Base-by-base conservation (phyloP, 306 rosid genomes). In the Pyrus bretschneideri region DNA sequence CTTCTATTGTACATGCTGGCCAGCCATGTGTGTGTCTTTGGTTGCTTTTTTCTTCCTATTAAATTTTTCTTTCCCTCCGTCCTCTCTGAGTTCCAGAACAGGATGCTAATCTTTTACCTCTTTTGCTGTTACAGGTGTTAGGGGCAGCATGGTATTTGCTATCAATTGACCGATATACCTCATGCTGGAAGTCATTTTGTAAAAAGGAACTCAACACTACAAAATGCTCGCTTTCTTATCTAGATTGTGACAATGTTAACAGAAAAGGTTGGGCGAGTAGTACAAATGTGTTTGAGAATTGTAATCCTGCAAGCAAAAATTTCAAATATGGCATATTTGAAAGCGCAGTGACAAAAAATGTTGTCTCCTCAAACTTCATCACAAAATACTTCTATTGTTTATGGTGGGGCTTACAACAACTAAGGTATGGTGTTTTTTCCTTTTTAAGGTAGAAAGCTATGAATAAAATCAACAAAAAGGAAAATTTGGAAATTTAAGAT, bases 381-480 rank as follows among this genome's bases (percentile, higher is more conserved):
- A 77, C 62, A 40, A 92, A 92, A 81, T 95, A 90, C 84, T 88
- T 95, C 44, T 95, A 92, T 82, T 90, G 97, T 85, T 85, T 95
- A 68, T 95, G 99, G 99, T 92, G 99, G 99, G 99, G 99, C 69
- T 77, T 95, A 80, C 99, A 95, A 80, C 94, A 95, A 77, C 82
- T 95, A 77, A 92, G 99, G 99, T 95, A 92, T 75, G 78, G 14
- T 70, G 61, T 51, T 66, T 71, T 64, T 71, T 67, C 44, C 55
- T 76, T 71, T 38, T 61, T 64, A 23, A 45, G 22, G 69, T 58
- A n/a, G 69, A 70, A 62, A 54, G 5, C 27, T 67, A 64, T 78
- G 44, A 70, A 79, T 14, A 30, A 49, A 63, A 69, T 40, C 38
- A 60, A 49, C 17, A 13, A 9, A 18, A 49, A 49, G 3, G 18